These are phyloP conservation scores for Trichoderma virens DNA, from an alignment of 495 filamentous ascomycete genomes.

Conservation along the genomic window DNA sequence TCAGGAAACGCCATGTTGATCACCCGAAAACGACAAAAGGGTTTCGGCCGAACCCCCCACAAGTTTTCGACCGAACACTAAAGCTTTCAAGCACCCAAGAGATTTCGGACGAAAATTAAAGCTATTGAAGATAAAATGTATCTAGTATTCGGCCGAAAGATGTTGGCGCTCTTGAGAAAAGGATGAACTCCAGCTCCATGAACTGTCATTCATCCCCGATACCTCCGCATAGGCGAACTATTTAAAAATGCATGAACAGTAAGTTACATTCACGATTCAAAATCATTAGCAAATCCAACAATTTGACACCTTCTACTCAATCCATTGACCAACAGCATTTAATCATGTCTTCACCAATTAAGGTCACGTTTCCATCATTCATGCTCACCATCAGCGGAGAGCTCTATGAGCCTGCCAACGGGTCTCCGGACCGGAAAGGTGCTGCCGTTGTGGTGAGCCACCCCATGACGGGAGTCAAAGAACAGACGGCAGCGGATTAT, in stretches of 20 bases:
- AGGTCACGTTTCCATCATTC: background rate
- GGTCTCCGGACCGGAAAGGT: conserved; percentile 4
- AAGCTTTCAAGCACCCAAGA: background rate
- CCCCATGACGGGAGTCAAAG: conserved; percentile 30
- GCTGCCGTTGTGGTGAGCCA: conserved; percentile 31
- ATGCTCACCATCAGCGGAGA: conserved; percentile 11
- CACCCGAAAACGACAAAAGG: background rate
- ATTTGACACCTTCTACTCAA: background rate
- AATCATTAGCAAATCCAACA: background rate
- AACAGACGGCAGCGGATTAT: conserved; percentile 29
- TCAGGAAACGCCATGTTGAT: background rate
- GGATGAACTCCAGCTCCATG: background rate
- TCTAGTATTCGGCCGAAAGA: background rate
- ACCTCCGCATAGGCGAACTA: background rate
- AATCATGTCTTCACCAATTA: background rate
- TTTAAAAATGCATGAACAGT: too few species aligned
- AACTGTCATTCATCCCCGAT: background rate
- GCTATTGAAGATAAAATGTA: too few species aligned
- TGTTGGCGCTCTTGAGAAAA: too few species aligned
- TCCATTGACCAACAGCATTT: background rate
- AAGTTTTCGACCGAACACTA: too few species aligned
- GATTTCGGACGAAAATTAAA: too few species aligned
- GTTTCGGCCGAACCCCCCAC: too few species aligned
- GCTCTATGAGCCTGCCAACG: background rate
- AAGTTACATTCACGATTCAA: background rate